Conservation (phyloP, 2,329 filamentous ascomycete genomes). For the Fusarium sarcochroum region DNA sequence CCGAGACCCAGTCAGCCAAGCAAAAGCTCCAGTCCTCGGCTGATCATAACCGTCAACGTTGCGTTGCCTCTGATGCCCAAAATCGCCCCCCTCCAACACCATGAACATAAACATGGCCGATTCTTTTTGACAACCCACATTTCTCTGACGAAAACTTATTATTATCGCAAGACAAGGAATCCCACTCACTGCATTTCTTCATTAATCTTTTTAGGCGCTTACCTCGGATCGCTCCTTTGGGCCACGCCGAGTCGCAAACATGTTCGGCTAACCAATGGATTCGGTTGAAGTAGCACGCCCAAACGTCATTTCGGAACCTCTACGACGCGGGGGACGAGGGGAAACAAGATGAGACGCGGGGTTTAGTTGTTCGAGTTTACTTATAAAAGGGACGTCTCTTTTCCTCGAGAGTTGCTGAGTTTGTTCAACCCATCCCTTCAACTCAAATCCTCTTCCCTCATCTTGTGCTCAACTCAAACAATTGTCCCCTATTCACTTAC, state of each 20-base stretch:
- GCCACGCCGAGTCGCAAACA: conserved; percentile 37
- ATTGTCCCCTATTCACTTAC: conserved; percentile 9
- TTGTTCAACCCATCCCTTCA: conserved; percentile 14
- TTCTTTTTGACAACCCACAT: conserved; percentile 41
- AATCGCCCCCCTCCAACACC: conserved; percentile 25
- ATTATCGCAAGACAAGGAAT: conserved; percentile 13
- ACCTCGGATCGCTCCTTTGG: conserved; percentile 42
- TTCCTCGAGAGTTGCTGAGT: conserved; percentile 25
- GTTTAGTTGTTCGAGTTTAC: conserved; percentile 7
- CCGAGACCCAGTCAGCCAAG: conserved; percentile 20
- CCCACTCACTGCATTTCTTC: conserved; percentile 1
- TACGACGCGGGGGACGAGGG: conserved; percentile 35
- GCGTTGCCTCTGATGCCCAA: conserved; percentile 22
- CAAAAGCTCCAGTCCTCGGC: conserved; percentile 13
- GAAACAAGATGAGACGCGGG: conserved; percentile 29
- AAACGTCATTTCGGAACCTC: conserved; percentile 41
- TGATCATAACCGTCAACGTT: conserved; percentile 34
- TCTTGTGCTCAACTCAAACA: conserved; percentile 26
- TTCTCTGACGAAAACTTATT: conserved; percentile 44
- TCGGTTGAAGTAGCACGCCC: conserved; percentile 32
- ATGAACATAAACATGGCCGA: conserved; percentile 38
- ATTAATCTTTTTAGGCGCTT: conserved; percentile 25
- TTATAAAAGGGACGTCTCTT: conserved; percentile 35
- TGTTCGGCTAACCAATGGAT: conserved; percentile 38
- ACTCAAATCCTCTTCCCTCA: conserved; percentile 8